Evolutionary conservation across 2,329 filamentous ascomycete species (phyloP), one percentile per base, ranked within the genome.

Genomic region (Diaporthe ampelina): DNA sequence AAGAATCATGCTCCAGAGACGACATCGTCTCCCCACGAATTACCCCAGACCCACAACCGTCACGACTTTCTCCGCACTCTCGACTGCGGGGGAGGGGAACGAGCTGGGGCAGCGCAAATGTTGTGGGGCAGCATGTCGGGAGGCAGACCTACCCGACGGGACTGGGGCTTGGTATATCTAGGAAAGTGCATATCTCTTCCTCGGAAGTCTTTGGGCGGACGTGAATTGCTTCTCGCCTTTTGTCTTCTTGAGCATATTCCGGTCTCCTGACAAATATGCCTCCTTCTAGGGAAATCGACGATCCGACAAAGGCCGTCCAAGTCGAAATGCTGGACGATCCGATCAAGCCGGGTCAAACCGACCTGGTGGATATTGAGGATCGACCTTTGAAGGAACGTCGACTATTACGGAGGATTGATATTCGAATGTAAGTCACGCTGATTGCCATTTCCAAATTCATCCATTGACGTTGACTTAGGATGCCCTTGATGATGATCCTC

Each of bases 401-500:
- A 15, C 9, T 63, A 9, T 24, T 63, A 32, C 40, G 59, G 40
- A 63, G 17, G 17, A 63, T 63, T n/a, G 59, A 63, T 48, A 32
- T 4, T 32, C 40, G 59, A 63, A 63, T 63, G 59, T 48, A 24
- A 63, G 59, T 48, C 40, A n/a, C n/a, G n/a, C n/a, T n/a, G n/a
- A n/a, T n/a, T n/a, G n/a, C n/a, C n/a, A n/a, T n/a, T n/a, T n/a
- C 4, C n/a, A 26, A 48, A 10, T 32, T n/a, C 24, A 48, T 32
- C 17, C 32, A 15, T 19, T 63, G n/a, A 63, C 40, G 15, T 63
- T 48, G 24, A 32, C 9, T 4, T 4, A 63, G 59, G 59, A 45
- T 63, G 59, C 59, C 59, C 9, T n/a, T 63, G 24, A 63, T 63
- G 59, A 48, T 63, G 59, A 26, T 63, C 32, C 59, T 63, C 59